Evolutionary conservation across 164 flowering plant species (phyloP).

Genomic region (Macadamia tetraphylla): DNA sequence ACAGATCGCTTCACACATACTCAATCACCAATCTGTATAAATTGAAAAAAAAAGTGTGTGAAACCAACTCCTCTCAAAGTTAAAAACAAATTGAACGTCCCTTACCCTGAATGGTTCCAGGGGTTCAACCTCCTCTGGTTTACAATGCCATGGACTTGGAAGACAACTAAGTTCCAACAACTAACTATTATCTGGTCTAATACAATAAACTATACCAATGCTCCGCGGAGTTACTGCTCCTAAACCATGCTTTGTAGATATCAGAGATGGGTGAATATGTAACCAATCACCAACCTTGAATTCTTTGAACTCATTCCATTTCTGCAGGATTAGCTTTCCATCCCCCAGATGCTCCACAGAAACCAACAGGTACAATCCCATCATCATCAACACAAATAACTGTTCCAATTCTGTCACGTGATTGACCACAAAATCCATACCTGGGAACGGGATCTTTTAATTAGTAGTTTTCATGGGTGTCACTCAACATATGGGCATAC

Average conservation of each 20-base stretch:
- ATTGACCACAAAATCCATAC: conserved; percentile 94
- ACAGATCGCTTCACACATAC: conserved; percentile 97
- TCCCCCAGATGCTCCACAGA: conserved; percentile 99
- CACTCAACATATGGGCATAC: too few species aligned
- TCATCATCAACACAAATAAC: conserved; percentile 98
- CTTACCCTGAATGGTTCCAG: conserved; percentile 87
- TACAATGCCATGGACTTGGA: conserved; percentile 96
- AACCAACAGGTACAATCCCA: conserved; percentile 96
- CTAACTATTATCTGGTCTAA: conserved; percentile 90
- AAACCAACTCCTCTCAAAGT: not conserved
- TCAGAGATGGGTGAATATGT: conserved; percentile 84
- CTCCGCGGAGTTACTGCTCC: conserved; percentile 97
- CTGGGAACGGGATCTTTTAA: conserved; percentile 23
- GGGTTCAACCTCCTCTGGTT: conserved; percentile 98
- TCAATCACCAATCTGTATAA: conserved; percentile 74
- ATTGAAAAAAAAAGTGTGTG: conserved; percentile 3
- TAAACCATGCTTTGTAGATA: conserved; percentile 92
- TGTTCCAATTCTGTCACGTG: conserved; percentile 91
- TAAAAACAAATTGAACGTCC: not conserved
- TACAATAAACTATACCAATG: conserved; percentile 91
- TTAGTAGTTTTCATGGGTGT: too few species aligned
- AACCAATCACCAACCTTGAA: conserved; percentile 99
- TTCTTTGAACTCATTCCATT: conserved; percentile 98
- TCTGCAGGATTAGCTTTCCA: conserved; percentile 99
- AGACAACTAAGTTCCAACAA: conserved; percentile 84